Conservation (phyloP, 129 eudicot species). For the Kitagawia praeruptora region DNA sequence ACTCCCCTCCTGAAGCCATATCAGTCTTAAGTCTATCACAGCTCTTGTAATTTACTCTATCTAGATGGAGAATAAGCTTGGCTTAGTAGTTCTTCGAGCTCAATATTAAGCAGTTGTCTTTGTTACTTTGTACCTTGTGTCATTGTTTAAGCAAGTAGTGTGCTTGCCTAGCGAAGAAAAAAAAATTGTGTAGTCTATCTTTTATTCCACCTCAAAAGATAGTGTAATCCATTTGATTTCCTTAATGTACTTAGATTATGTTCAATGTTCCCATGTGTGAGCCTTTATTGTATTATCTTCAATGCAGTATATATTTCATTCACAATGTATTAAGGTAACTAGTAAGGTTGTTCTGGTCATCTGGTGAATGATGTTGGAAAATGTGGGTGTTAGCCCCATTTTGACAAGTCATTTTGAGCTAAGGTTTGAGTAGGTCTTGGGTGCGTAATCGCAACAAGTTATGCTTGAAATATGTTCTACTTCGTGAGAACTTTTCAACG, state of each 20-base stretch:
- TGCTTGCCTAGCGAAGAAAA: slow-evolving; percentile 16
- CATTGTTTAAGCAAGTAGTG: slow-evolving; percentile 16
- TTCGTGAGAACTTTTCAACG: no score
- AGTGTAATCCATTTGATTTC: slow-evolving; percentile 20
- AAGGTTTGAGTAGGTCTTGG: no score
- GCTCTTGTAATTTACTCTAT: not conserved
- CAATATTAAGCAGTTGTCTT: slow-evolving; percentile 4
- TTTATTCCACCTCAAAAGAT: not conserved
- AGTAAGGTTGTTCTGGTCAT: not conserved
- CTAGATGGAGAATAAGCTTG: slow-evolving; percentile 31
- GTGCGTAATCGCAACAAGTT: no score
- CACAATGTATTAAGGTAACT: not conserved
- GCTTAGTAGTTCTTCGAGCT: slow-evolving; percentile 23
- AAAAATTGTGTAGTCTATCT: not conserved
- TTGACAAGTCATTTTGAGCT: no score
- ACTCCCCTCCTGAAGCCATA: slow-evolving; percentile 55
- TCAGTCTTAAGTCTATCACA: slow-evolving; percentile 18
- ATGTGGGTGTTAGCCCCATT: no score
- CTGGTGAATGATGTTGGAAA: no score
- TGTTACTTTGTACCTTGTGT: slow-evolving; percentile 9
- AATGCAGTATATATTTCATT: not conserved
- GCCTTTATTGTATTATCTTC: not conserved
- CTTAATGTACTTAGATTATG: slow-evolving; percentile 21
- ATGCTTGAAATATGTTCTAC: no score
- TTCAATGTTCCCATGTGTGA: slow-evolving; percentile 17